Evolutionary conservation across 2,329 filamentous ascomycete genomes (phyloP).

Genomic region (Didymella lethalis): DNA sequence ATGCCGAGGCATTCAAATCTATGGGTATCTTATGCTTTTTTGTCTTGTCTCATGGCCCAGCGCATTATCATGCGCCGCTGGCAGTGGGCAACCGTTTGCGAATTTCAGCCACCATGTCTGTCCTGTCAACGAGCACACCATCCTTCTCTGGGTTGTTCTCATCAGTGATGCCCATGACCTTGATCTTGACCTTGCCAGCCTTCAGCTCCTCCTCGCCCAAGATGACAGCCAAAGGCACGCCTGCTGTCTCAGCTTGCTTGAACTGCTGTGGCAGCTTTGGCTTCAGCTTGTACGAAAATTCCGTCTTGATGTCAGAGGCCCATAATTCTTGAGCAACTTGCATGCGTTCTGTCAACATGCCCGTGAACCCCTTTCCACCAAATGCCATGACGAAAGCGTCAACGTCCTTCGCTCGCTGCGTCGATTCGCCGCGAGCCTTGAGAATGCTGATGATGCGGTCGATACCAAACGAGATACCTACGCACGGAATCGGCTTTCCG

Average conservation of each 20-base stretch:
- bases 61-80: slow-evolving; percentile 9
- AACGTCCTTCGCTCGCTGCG: slow-evolving; percentile 73
- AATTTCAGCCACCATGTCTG: slow-evolving; percentile 70
- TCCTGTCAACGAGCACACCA: slow-evolving; percentile 75
- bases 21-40: slow-evolving; percentile 31
- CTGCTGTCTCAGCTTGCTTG: slow-evolving; percentile 82
- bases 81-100: slow-evolving; percentile 57
- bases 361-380: slow-evolving; percentile 83
- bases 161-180: slow-evolving; percentile 76
- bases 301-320: slow-evolving; percentile 89
- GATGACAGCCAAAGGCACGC: slow-evolving; percentile 86
- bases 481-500: slow-evolving; percentile 87
- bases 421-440: slow-evolving; percentile 75
- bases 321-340: slow-evolving; percentile 77
- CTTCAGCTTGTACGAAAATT: slow-evolving; percentile 90
- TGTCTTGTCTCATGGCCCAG: neutral
- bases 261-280: slow-evolving; percentile 90
- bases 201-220: slow-evolving; percentile 90
- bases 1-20: slow-evolving; percentile 20
- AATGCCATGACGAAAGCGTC: slow-evolving; percentile 97
- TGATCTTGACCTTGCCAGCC: slow-evolving; percentile 84
- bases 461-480: slow-evolving; percentile 91
- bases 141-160: slow-evolving; percentile 92
- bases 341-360: slow-evolving; percentile 84
- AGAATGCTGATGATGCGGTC: slow-evolving; percentile 95